Conservation (phyloP, 352 stramenopile species). For the Phytophthora brassicae region DNA sequence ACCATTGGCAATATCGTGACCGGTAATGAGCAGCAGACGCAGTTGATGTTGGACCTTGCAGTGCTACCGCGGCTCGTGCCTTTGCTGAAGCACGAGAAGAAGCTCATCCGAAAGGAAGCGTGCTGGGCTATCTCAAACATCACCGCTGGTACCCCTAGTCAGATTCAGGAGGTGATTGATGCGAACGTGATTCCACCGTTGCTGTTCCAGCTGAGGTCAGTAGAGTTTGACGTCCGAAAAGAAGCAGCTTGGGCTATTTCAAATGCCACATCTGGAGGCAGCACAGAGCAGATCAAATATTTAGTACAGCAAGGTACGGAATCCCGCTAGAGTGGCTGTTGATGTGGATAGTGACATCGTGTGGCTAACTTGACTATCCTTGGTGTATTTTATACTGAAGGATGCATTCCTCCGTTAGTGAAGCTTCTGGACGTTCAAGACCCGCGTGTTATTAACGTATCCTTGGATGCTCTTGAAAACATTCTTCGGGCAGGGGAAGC, state of each 20-base stretch:
- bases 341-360: too few species aligned
- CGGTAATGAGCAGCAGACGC: conserved; percentile 89
- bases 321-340: not conserved
- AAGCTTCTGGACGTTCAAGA: conserved; percentile 93
- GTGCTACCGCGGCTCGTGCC: conserved; percentile 55
- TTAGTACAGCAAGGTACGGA: conserved; percentile 91
- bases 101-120: conserved; percentile 80
- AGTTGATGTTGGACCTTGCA: conserved; percentile 60
- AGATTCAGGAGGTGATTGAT: conserved; percentile 82
- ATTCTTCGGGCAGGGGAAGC: conserved; percentile 86
- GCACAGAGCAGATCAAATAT: conserved; percentile 95
- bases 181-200: conserved; percentile 74
- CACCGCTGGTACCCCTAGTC: conserved; percentile 62
- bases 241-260: conserved; percentile 86
- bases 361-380: conserved; percentile 2
- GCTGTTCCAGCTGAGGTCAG: conserved; percentile 57
- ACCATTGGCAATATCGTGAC: conserved; percentile 99
- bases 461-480: conserved; percentile 97
- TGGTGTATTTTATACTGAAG: conserved; percentile 17
- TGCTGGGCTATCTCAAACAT: conserved; percentile 88
- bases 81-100: conserved; percentile 78
- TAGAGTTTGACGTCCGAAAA: conserved; percentile 82
- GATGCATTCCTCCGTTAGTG: conserved; percentile 97
- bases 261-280: conserved; percentile 79
- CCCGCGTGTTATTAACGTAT: conserved; percentile 96